Conservation (phyloP, 371 early-diverging fungal genomes). For the Rhizomucor pusillus region DNA sequence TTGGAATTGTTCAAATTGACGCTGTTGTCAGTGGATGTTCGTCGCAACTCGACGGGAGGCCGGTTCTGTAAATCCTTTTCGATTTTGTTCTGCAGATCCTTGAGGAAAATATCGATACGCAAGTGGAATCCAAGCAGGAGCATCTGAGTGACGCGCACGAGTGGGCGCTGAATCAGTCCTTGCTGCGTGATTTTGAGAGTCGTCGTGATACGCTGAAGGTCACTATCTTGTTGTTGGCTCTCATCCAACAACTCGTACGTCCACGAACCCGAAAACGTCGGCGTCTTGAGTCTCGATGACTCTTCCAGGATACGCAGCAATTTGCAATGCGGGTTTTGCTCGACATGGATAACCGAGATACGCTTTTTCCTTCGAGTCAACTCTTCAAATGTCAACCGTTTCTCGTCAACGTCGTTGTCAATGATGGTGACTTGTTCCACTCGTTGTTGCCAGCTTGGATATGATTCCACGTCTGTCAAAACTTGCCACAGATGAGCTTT, state of each 20-base stretch:
- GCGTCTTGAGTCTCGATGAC: background rate
- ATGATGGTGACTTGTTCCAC: slow-evolving; percentile 16
- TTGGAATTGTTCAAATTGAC: too few species aligned
- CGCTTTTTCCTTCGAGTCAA: slow-evolving; percentile 20
- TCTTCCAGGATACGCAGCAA: slow-evolving; percentile 41
- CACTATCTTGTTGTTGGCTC: background rate
- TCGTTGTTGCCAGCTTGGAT: slow-evolving; percentile 38
- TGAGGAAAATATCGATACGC: slow-evolving; percentile 42
- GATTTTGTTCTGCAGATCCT: slow-evolving; percentile 31
- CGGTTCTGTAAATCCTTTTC: background rate
- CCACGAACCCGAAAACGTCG: slow-evolving; percentile 20
- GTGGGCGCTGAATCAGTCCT: slow-evolving; percentile 40
- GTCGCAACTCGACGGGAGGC: too few species aligned
- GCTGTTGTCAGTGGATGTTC: too few species aligned
- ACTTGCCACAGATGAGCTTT: slow-evolving; percentile 36
- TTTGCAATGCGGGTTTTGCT: slow-evolving; percentile 24
- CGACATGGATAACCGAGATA: slow-evolving; percentile 32
- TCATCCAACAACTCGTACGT: slow-evolving; percentile 15
- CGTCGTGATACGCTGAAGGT: background rate
- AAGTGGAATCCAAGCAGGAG: slow-evolving; percentile 39
- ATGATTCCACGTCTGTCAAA: slow-evolving; percentile 31
- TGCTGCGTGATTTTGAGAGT: slow-evolving; percentile 37
- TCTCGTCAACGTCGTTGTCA: background rate
- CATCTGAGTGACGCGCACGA: slow-evolving; percentile 35
- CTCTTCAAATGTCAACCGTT: slow-evolving; percentile 27